Evolutionary conservation across 2,329 filamentous ascomycete species (phyloP), one percentile per base, ranked within the genome.

Genomic region (Cladophialophora exuberans): DNA sequence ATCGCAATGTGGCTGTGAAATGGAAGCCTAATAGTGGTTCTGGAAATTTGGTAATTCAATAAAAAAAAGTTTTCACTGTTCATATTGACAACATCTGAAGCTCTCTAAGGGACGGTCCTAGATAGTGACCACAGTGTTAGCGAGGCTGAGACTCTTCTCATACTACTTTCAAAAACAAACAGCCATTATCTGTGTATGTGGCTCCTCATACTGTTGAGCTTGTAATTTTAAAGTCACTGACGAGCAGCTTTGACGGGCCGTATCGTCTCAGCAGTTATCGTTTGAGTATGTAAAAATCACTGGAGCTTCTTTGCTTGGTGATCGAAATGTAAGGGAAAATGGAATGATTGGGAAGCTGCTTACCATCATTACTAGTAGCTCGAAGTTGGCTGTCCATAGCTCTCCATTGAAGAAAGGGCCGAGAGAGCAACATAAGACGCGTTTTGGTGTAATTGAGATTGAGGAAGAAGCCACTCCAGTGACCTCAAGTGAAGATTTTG

Each of bases 201-300:
- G 53, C 56, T 53, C 50, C 58, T 61, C 58, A 61, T 54, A 61
- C 58, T 61, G 58, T 61, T 61, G 58, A 61, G 58, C 51, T 61
- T 61, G 58, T 55, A 43, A 59, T 61, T 60, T 57, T 61, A 38
- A 46, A 61, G 54, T 61, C 58, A 61, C 51, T 54, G 58, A 61
- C 58, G 58, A 54, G 25, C 38, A 42, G 57, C 55, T 48, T 61
- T 57, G 52, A 57, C 55, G 48, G 42, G 54, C 58, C 58, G 47
- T 17, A 49, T 52, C 57, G 57, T 31, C 57, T 60, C 57, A 43
- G 52, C 56, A 59, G 56, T 59, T 59, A 59, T 59, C 57, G 57
- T 57, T 60, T 60, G 52, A 54, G 52, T 36, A 54, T 54, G 30
- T 52, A 31, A 56, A 59, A 55, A 59, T 59, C 56, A 59, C 56